phyloP scores from a whole-genome alignment of 768 basidiomycete species.

The Tubosaeta sp. region DNA sequence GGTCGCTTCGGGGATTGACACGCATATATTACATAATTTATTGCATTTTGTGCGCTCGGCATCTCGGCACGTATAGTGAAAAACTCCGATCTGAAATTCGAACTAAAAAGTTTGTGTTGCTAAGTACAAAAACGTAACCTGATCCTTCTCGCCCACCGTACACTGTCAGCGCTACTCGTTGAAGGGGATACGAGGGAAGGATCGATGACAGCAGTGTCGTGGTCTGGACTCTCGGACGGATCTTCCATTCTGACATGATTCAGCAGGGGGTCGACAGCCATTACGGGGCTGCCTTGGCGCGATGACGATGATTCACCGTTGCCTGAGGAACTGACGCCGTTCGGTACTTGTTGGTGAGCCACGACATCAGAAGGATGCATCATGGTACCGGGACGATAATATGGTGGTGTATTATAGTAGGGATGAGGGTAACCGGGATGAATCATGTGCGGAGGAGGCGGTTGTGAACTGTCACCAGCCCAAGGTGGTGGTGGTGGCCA shows the following conservation, averaged over 20 bases:
- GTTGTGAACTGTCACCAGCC: conserved; percentile 34
- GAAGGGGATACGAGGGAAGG: conserved; percentile 33
- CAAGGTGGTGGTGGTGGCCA: conserved; percentile 37
- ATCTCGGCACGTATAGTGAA: too few species aligned
- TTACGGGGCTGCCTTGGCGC: conserved; percentile 21
- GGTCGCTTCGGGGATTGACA: too few species aligned
- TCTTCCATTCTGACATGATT: conserved; percentile 13
- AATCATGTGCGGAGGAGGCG: conserved; percentile 28
- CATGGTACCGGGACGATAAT: conserved; percentile 42
- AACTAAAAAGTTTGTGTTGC: too few species aligned
- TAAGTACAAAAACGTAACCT: too few species aligned
- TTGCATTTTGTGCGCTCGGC: too few species aligned
- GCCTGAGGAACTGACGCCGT: conserved; percentile 20
- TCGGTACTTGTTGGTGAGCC: conserved; percentile 20
- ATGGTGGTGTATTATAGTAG: conserved; percentile 35
- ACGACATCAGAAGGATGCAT: conserved; percentile 19
- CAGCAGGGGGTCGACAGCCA: conserved; percentile 25
- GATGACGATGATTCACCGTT: conserved; percentile 27
- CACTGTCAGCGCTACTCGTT: conserved; percentile 12
- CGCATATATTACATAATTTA: too few species aligned
- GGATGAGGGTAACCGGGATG: conserved; percentile 36
- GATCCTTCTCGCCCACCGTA: too few species aligned
- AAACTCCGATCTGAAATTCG: too few species aligned
- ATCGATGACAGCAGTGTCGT: conserved; percentile 31
- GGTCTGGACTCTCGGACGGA: conserved; percentile 7